phyloP scores from a whole-genome alignment of 2,329 filamentous ascomycete species.

The Monosporascus sp. region DNA sequence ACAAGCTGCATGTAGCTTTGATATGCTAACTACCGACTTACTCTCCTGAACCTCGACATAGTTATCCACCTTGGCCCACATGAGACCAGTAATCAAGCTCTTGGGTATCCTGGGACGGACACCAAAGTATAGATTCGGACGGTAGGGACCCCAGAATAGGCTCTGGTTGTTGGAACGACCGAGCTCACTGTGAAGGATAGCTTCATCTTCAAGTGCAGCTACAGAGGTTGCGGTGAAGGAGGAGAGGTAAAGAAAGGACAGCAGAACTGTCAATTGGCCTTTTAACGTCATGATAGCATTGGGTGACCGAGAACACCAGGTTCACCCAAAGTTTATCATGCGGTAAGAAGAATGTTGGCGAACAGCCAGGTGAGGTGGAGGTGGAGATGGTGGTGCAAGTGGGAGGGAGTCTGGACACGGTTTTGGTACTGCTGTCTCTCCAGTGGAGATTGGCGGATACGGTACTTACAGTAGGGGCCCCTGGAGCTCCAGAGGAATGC shows the following conservation, averaged over 20 bases:
- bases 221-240: constrained; percentile 8
- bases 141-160: constrained; percentile 92
- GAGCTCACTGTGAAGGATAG: constrained; percentile 42
- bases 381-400: too few species aligned
- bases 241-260: constrained; percentile 22
- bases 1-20: constrained; percentile 22
- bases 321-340: not conserved
- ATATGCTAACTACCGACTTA: constrained; percentile 29
- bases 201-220: constrained; percentile 25
- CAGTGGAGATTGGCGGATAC: too few species aligned
- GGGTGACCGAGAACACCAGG: constrained; percentile 2
- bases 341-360: not conserved
- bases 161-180: constrained; percentile 67
- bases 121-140: constrained; percentile 91
- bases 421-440: constrained; percentile 4
- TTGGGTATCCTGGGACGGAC: constrained; percentile 76
- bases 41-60: constrained; percentile 71
- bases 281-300: constrained; percentile 24
- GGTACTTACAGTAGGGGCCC: not conserved
- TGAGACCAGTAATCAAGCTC: constrained; percentile 73
- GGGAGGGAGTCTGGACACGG: constrained; percentile 19
- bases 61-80: constrained; percentile 84
- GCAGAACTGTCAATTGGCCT: constrained; percentile 26
- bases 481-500: too few species aligned
- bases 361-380: not conserved